Conservation (phyloP, 208 protist species). For the Balamuthia mandrillaris region DNA sequence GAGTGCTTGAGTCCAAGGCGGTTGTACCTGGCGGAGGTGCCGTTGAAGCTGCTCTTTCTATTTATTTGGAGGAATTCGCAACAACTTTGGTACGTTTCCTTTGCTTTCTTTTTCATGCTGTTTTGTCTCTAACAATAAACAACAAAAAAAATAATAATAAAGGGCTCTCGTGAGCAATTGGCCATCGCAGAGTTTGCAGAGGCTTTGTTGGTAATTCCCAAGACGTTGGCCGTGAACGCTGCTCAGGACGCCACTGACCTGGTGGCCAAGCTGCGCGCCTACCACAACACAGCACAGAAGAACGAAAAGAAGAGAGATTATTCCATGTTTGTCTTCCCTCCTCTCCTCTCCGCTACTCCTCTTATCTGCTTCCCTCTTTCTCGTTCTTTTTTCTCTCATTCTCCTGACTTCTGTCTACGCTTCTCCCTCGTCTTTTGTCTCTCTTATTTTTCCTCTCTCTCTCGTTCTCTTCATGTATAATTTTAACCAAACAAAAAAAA, state of each 20-base stretch:
- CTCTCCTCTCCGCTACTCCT: neutral
- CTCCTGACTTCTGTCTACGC: neutral
- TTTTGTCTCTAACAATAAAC: neutral
- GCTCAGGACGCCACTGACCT: conserved; percentile 97
- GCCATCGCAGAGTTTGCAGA: conserved; percentile 97
- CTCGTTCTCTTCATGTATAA: neutral
- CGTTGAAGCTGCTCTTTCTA: conserved; percentile 95
- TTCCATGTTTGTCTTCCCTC: conserved; percentile 36
- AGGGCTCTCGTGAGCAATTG: conserved; percentile 93
- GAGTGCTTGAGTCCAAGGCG: conserved; percentile 92
- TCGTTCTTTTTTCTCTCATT: too few relatives aligned
- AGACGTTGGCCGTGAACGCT: conserved; percentile 96
- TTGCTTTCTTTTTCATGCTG: neutral
- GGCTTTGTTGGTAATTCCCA: conserved; percentile 97
- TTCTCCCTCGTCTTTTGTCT: neutral
- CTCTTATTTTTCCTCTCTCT: neutral
- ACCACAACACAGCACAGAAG: conserved; percentile 88
- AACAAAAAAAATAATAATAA: neutral
- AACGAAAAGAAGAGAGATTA: conserved; percentile 69
- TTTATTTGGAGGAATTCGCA: conserved; percentile 97
- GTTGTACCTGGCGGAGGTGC: conserved; percentile 97
- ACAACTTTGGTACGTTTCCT: conserved; percentile 75
- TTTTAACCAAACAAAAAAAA: neutral
- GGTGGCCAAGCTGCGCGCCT: conserved; percentile 93
- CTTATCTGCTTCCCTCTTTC: too few relatives aligned